Evolutionary conservation across 495 filamentous ascomycete species (phyloP).

Genomic region (Aspergillus nanangensis): DNA sequence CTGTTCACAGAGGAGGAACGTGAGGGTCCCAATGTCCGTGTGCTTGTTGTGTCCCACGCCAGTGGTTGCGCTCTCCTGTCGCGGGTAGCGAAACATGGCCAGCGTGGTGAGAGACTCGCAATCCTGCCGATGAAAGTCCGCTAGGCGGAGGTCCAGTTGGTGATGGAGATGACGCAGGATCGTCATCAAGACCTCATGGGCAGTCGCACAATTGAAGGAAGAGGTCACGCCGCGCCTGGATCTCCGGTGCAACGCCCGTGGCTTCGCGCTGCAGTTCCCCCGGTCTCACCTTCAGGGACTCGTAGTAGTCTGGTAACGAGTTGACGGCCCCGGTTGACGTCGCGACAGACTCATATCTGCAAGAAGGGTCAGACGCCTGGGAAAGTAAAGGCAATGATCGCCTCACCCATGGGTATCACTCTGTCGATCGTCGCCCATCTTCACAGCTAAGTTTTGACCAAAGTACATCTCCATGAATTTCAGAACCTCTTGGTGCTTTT

Average conservation of each 20-base stretch:
- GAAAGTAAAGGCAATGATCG: neutral
- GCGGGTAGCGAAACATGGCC: conserved; percentile 6
- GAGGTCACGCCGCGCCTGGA: neutral
- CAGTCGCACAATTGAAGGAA: neutral
- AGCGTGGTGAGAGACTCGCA: conserved; percentile 6
- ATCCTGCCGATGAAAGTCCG: conserved; percentile 4
- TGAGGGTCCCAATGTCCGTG: conserved; percentile 56
- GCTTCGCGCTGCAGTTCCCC: neutral
- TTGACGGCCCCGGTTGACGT: neutral
- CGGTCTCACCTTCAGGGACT: conserved; percentile 8
- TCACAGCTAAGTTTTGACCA: conserved; percentile 36
- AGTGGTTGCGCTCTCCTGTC: neutral
- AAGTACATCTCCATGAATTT: conserved; percentile 51
- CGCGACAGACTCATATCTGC: conserved; percentile 4
- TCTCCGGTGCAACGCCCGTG: neutral
- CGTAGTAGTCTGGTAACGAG: neutral
- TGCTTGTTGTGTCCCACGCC: conserved; percentile 48
- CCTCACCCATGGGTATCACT: conserved; percentile 1
- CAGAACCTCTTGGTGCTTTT: conserved; percentile 42
- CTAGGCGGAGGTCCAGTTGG: no score
- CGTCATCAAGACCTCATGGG: conserved; percentile 1
- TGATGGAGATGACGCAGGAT: neutral
- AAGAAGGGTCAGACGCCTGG: neutral
- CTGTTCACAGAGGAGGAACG: conserved; percentile 51
- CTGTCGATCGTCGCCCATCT: conserved; percentile 4